Conservation (phyloP, 2,329 filamentous ascomycete genomes). For the Bipolaris zeicola region DNA sequence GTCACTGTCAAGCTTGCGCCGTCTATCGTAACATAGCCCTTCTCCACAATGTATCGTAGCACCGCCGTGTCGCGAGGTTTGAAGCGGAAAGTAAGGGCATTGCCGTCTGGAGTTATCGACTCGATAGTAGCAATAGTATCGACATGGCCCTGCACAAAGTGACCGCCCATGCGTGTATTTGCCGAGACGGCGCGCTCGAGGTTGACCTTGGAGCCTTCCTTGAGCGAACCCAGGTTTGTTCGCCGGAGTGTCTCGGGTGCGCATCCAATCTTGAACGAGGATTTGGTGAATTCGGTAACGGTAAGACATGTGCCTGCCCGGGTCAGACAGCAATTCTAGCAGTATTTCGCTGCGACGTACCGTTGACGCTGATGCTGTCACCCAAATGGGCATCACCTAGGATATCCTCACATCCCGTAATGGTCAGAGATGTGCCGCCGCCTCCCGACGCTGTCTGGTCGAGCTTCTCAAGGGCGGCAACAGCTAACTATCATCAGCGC, state of each 20-base stretch:
- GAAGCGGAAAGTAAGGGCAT: constrained; percentile 86
- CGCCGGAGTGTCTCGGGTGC: constrained; percentile 94
- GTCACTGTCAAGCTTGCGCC: constrained; percentile 94
- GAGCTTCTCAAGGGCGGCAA: constrained; percentile 79
- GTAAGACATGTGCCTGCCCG: constrained; percentile 80
- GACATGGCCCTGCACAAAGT: constrained; percentile 97
- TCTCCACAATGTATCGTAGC: constrained; percentile 89
- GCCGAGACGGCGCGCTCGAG: constrained; percentile 92
- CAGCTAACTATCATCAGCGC: constrained; percentile 62
- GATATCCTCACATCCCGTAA: constrained; percentile 75
- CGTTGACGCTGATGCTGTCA: constrained; percentile 94
- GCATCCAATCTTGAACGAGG: constrained; percentile 85
- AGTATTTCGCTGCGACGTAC: constrained; percentile 50
- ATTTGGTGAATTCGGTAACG: constrained; percentile 71
- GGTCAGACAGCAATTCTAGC: constrained; percentile 1
- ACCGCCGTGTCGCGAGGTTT: constrained; percentile 71
- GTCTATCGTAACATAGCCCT: constrained; percentile 93
- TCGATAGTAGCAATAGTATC: constrained; percentile 83
- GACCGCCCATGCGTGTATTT: constrained; percentile 93
- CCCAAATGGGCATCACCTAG: constrained; percentile 83
- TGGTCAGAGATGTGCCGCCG: constrained; percentile 88
- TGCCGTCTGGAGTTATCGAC: constrained; percentile 78
- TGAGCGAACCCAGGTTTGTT: constrained; percentile 85
- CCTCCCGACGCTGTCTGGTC: constrained; percentile 72
- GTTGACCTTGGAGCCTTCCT: constrained; percentile 74